A percentile compares a stretch with the other conserved stretches of the same genome.
phyloP scores from a whole-genome alignment of 2,329 filamentous ascomycete genomes.

The Arthrobotrys conoides region DNA sequence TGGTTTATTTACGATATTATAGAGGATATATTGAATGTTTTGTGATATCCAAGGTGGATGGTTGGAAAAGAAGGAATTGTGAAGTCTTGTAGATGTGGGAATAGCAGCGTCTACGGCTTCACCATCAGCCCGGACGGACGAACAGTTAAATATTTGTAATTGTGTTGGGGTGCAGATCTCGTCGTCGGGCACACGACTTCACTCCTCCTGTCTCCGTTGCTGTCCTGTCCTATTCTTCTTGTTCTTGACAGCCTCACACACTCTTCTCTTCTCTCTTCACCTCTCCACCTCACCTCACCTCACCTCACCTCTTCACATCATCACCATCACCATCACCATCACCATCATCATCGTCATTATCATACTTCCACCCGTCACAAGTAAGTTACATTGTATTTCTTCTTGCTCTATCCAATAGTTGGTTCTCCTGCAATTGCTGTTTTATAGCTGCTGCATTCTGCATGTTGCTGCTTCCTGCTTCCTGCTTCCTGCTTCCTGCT shows the following conservation, averaged over 20 bases:
- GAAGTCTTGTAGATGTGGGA: not conserved
- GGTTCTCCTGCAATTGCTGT: not conserved
- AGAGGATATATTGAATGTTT: too few species aligned
- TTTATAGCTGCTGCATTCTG: not conserved
- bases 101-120: not conserved
- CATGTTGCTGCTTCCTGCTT: not conserved
- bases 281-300: not conserved
- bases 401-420: too few species aligned
- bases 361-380: not conserved
- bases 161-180: not conserved
- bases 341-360: not conserved
- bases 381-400: not conserved
- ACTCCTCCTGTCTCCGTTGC: not conserved
- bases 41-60: too few species aligned
- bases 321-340: not conserved
- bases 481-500: too few species aligned
- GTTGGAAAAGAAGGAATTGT: too few species aligned
- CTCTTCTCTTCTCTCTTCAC: not conserved
- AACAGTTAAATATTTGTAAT: not conserved
- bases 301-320: not conserved
- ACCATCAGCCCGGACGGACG: too few species aligned
- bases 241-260: not conserved
- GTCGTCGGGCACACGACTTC: not conserved
- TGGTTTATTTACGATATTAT: too few species aligned
- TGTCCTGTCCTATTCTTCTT: conserved; percentile 2